These are phyloP conservation scores for Nakaseomyces kungkrabaensis DNA, from an alignment of 1,139 yeast genomes.

Conservation along the genomic window DNA sequence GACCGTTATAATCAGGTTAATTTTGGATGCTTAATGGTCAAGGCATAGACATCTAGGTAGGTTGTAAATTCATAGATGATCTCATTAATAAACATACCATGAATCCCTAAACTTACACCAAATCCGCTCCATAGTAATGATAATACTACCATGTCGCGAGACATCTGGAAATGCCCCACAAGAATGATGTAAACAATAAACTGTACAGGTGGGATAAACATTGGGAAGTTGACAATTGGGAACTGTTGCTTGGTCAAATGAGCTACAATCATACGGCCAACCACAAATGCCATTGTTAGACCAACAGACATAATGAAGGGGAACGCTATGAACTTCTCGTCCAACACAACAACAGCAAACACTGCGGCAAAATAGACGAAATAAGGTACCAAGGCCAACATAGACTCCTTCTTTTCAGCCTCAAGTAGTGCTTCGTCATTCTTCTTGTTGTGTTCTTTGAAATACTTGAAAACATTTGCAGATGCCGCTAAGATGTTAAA, in stretches of 20 bases:
- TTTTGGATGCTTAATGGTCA: conserved; percentile 73
- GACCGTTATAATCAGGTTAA: conserved; percentile 24
- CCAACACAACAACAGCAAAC: conserved; percentile 36
- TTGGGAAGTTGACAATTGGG: conserved; percentile 65
- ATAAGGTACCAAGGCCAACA: conserved; percentile 62
- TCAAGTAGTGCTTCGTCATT: conserved; percentile 15
- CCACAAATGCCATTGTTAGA: conserved; percentile 66
- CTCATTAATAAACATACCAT: conserved; percentile 70
- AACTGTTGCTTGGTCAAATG: conserved; percentile 74
- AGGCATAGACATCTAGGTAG: conserved; percentile 76
- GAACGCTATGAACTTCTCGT: conserved; percentile 43
- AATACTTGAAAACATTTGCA: conserved; percentile 52
- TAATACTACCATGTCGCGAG: conserved; percentile 33
- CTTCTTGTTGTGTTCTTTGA: conserved; percentile 30
- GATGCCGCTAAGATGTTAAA: conserved; percentile 70
- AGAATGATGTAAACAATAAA: conserved; percentile 36
- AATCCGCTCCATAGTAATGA: conserved; percentile 61
- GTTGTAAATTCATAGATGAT: conserved; percentile 75
- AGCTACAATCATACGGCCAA: conserved; percentile 82
- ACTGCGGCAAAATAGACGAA: conserved; percentile 51
- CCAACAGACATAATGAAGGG: conserved; percentile 67
- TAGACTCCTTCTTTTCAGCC: conserved; percentile 35
- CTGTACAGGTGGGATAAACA: conserved; percentile 56
- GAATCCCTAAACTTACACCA: conserved; percentile 68
- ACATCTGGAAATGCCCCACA: conserved; percentile 34